Evolutionary conservation across 2,329 filamentous ascomycete genomes (phyloP), one percentile per base, ranked within the genome.

Genomic region (Clarireedia monteithiana): DNA sequence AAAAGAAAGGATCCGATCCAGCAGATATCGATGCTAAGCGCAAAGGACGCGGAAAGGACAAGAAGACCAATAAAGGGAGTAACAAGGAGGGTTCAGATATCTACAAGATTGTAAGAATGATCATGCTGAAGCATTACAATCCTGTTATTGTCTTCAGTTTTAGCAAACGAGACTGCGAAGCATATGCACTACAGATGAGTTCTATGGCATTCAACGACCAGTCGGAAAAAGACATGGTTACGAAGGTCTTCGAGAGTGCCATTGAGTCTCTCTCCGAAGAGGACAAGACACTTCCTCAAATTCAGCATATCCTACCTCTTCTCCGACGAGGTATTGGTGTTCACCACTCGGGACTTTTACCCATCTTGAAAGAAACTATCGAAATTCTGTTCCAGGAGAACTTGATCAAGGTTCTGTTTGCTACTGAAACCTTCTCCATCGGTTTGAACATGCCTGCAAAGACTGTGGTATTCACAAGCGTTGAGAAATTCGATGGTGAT

Each of bases 131-230:
- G 75, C 94, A 88, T 69, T 95, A 94, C 74, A 96, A 99, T 67
- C 94, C 94, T 0, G 94, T 97, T 66, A 99, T 99, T 69, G 91
- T 99, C 40, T 99, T 99, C 81, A 97, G 92, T 73, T 99, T 99
- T 76, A 96, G 91, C 79, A 99, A 99, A 76, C 82, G 92, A 62
- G 92, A 97, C 67, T 96, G 92, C 70, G 94, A 99, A 74, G 84
- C 85, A 60, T 85, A 94, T 71, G 94, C 94, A 1, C 77, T 99
- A 48, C 83, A 90, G 64, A 91, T 96, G 75, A 92, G 85, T 52
- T 82, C 83, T 59, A 81, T 97, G 67, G 85, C 89, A 48, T 96
- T 99, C 80, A 99, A 99, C 74, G 91, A 96, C 62, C 90, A 96
- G 23, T 91, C 89, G 0, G 94, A 99, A 72, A 95, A 96, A 71